Base-by-base conservation (phyloP, 2,329 filamentous ascomycete species). In the Stagonosporopsis cucurbitacearum region DNA sequence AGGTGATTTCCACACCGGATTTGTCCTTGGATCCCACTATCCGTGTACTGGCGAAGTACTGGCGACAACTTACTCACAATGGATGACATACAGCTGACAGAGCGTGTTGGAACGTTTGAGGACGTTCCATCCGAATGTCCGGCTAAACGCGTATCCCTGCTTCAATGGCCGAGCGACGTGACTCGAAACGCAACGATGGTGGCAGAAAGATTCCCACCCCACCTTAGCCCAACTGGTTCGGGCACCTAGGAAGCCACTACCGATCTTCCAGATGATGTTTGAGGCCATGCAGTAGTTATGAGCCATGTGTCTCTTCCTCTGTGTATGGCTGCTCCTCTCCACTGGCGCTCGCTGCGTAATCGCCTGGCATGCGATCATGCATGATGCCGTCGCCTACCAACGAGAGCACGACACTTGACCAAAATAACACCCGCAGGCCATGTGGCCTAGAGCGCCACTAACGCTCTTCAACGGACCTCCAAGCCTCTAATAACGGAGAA, bases 101-200 rank as follows among this genome's bases (percentile, higher is more conserved):
- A 47, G 35, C 26, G 46, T 56, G 42, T 25, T 15, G 13, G 42
- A 28, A 39, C 30, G 13, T 47, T 46, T 42, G 46, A 37, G 28
- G 11, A 54, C 25, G 33, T 35, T 20, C 19, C 15, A 33, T 23
- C 42, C 11, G 22, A 50, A 43, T 7, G 9, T 30, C 52, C 46
- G 47, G 42, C 36, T 50, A 50, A 50, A 50, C 28, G 15, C 41
- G 41, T 12, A 56, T 32, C 53, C 53, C 41, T 56, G 47, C 53
- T 46, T 19, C 35, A 35, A 15, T 37, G 4, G 22, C 19, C 17
- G 12, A 32, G 35, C 28, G 20, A 26, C 39, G 26, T 17, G 23
- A 37, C 41, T 46, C 47, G 30, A 43, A 13, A 42, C 47, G 33
- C 47, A 48, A 36, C 30, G 37, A 42, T 25, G 22, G 20, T 37